Percentiles rank a stretch among this genome's conserved stretches.
Conservation (phyloP, 139 green algal species). For the Closterium sp. region DNA sequence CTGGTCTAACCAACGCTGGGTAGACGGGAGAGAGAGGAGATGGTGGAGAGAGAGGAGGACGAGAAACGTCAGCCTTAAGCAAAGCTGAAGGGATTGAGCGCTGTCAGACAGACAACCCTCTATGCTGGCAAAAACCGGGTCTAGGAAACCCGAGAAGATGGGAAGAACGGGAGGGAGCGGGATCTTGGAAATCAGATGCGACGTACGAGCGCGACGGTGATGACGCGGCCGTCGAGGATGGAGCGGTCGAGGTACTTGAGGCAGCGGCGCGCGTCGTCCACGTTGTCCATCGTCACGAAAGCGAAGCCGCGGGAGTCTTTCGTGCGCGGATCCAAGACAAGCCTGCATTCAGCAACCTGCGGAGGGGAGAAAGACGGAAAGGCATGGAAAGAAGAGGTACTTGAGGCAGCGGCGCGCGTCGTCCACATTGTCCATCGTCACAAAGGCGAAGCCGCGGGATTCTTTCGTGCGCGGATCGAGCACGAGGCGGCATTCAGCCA, state of each 20-base stretch:
- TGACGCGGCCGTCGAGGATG: slow-evolving; percentile 46
- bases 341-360: slow-evolving; percentile 35
- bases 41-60: neutral
- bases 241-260: slow-evolving; percentile 51
- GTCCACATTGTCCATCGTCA: slow-evolving; percentile 29
- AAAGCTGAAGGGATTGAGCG: too few species aligned
- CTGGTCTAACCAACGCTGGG: neutral
- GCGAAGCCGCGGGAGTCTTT: slow-evolving; percentile 45
- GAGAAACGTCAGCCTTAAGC: neutral
- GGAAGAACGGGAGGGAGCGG: neutral
- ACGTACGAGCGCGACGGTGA: slow-evolving; percentile 45
- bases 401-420: slow-evolving; percentile 31
- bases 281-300: slow-evolving; percentile 49
- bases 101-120: too few species aligned
- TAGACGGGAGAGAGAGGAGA: neutral
- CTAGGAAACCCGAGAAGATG: too few species aligned
- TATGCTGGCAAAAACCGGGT: neutral
- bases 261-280: slow-evolving; percentile 43
- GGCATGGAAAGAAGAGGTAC: slow-evolving; percentile 13
- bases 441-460: slow-evolving; percentile 48
- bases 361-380: neutral
- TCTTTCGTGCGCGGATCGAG: slow-evolving; percentile 43
- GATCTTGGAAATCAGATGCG: neutral
- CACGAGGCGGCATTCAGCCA: slow-evolving; percentile 38
- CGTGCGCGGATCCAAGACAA: slow-evolving; percentile 47